These are phyloP conservation scores for Claviceps humidiphila DNA, from an alignment of 2,329 filamentous ascomycete species.

Conservation along the genomic window DNA sequence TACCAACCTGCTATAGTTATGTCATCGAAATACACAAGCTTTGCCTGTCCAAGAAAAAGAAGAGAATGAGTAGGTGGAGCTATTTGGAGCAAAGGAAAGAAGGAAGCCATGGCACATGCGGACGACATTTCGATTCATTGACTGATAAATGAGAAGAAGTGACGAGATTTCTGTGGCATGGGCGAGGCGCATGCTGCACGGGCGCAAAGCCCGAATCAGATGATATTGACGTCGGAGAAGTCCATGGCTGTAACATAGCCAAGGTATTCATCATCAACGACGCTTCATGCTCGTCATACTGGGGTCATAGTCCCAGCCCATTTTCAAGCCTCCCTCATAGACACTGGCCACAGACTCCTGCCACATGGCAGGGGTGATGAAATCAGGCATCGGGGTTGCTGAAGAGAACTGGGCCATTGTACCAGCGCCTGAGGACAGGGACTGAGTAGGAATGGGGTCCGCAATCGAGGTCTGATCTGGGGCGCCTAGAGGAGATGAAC, in stretches of 20 bases:
- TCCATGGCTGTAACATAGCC: neutral
- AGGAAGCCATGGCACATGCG: neutral
- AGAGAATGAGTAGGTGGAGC: neutral
- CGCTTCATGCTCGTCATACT: slow-evolving; percentile 19
- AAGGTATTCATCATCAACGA: slow-evolving; percentile 6
- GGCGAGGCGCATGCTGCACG: neutral
- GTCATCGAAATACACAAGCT: no score
- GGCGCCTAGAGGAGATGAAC: slow-evolving; percentile 35
- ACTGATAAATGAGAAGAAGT: neutral
- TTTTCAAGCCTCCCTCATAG: slow-evolving; percentile 51
- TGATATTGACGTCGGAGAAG: neutral
- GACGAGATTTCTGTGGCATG: neutral
- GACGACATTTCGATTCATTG: neutral
- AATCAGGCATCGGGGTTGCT: slow-evolving; percentile 38
- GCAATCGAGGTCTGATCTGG: slow-evolving; percentile 41
- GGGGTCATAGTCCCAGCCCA: slow-evolving; percentile 44
- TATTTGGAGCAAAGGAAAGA: no score
- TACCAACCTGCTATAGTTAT: neutral
- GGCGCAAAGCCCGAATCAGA: neutral
- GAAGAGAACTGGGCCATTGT: slow-evolving; percentile 38
- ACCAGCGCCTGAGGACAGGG: slow-evolving; percentile 31
- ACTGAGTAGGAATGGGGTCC: slow-evolving; percentile 33
- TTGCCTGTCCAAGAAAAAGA: neutral
- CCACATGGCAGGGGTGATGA: slow-evolving; percentile 62
- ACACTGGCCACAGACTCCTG: slow-evolving; percentile 58